phyloP scores from a whole-genome alignment of 305 asterid species.

The Fraxinus sp. region DNA sequence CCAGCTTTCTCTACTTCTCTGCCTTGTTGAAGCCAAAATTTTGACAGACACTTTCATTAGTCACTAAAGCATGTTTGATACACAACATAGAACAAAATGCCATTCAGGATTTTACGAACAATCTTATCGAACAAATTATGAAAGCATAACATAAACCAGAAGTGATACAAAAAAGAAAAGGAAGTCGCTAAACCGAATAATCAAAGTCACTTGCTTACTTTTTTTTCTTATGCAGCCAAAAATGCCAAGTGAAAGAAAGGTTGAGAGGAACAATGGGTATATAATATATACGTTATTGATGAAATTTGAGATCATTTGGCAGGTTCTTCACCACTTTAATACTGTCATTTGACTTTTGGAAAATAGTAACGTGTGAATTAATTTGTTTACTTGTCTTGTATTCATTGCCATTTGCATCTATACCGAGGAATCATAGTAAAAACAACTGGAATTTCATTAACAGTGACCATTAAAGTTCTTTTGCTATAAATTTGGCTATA shows the following conservation, averaged over 20 bases:
- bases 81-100: not conserved
- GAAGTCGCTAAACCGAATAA: not conserved
- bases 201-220: not conserved
- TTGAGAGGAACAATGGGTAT: not conserved
- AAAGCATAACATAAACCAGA: not conserved
- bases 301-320: not conserved
- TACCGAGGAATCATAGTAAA: not conserved
- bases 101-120: not conserved
- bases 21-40: slow-evolving; percentile 12
- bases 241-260: not conserved
- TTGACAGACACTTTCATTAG: not conserved
- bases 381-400: not conserved
- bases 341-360: not conserved
- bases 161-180: not conserved
- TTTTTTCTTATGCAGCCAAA: not conserved
- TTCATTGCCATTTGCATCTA: not conserved
- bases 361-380: not conserved
- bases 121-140: not conserved
- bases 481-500: not conserved
- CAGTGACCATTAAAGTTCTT: not conserved
- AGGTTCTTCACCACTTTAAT: not conserved
- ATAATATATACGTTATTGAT: not conserved
- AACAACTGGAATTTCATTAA: not conserved
- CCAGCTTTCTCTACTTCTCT: slow-evolving; percentile 33
- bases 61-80: not conserved